Evolutionary conservation across 2,329 filamentous ascomycete genomes (phyloP).

Genomic region (Trichoderma atrobrunneum): DNA sequence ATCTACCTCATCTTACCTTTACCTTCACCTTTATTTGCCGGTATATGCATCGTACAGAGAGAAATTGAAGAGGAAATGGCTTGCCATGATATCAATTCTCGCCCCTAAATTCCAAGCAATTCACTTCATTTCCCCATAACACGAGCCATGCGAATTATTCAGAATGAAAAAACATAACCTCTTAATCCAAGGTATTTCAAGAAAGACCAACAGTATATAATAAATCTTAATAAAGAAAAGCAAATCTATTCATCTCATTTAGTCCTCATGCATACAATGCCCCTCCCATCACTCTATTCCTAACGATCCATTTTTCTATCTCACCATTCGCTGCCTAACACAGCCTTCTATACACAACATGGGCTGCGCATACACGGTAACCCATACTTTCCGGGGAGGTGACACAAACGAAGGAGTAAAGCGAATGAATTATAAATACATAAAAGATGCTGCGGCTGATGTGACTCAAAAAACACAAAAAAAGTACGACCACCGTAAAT

Average conservation of each 20-base stretch:
- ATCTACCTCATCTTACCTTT: not conserved
- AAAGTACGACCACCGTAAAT: not conserved
- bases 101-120: not conserved
- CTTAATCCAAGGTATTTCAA: not conserved
- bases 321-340: not conserved
- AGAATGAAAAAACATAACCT: not conserved
- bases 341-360: not conserved
- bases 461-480: not conserved
- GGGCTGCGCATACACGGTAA: not conserved
- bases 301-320: not conserved
- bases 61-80: not conserved
- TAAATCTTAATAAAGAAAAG: not conserved
- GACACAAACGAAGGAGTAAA: not conserved
- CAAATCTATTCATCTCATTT: constrained; percentile 9
- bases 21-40: not conserved
- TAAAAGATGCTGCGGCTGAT: constrained; percentile 14
- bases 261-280: not conserved
- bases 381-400: not conserved
- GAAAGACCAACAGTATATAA: not conserved
- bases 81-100: not conserved
- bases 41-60: not conserved
- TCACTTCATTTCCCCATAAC: not conserved
- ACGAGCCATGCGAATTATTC: fast-evolving
- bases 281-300: not conserved
- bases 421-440: constrained; percentile 17